Conservation (phyloP, 208 protist genomes). For the Porcisia hertigi region DNA sequence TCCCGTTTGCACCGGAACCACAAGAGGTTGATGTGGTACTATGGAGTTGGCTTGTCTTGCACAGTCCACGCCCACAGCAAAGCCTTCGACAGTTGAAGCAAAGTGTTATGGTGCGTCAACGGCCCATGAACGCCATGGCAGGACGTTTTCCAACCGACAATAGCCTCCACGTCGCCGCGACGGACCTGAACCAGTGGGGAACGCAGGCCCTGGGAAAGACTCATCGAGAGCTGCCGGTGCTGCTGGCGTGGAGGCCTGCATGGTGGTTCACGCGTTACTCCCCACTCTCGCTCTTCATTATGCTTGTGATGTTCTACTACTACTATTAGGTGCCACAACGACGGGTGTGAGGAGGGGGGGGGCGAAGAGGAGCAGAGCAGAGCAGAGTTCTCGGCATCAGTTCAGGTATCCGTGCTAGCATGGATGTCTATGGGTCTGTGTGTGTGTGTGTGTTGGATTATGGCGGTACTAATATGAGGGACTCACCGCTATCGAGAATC, state of each 20-base stretch:
- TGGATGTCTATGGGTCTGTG: background rate
- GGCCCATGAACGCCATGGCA: background rate
- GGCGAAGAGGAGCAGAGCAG: no score
- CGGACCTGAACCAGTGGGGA: conserved; percentile 13
- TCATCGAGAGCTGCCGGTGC: conserved; percentile 21
- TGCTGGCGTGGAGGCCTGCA: conserved; percentile 48
- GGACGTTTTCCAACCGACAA: background rate
- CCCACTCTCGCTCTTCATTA: conserved; percentile 24
- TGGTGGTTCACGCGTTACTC: conserved; percentile 47
- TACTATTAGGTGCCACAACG: background rate
- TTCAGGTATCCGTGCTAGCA: background rate
- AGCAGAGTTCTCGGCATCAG: no score
- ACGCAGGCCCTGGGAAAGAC: conserved; percentile 8
- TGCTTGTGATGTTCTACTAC: conserved; percentile 14
- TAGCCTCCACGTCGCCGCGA: background rate
- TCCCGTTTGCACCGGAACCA: conserved; percentile 34
- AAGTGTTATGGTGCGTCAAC: conserved; percentile 29
- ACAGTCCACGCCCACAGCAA: conserved; percentile 37
- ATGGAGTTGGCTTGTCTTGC: conserved; percentile 42
- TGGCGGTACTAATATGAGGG: background rate
- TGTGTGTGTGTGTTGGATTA: background rate
- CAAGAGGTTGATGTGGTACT: conserved; percentile 44
- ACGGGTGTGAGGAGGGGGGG: background rate
- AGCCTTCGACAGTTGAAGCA: conserved; percentile 31
- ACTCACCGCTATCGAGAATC: background rate